phyloP scores from a whole-genome alignment of 1,284 basidiomycete genomes.

The Gomphus sp. region DNA sequence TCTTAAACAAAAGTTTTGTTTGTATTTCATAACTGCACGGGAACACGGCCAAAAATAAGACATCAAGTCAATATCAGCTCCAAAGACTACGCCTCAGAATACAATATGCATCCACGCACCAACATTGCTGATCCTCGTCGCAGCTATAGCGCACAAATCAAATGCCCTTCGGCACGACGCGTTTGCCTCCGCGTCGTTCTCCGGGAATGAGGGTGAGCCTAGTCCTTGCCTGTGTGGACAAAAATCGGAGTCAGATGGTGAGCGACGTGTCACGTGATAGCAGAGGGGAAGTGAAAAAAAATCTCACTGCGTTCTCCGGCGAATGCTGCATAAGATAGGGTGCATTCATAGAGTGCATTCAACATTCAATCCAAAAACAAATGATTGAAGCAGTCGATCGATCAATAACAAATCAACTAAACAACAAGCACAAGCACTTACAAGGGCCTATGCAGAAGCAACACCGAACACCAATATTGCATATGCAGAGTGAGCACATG shows the following conservation, averaged over 20 bases:
- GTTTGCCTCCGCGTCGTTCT: background rate
- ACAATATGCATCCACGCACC: slow-evolving; percentile 28
- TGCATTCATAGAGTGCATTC: background rate
- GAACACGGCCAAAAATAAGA: background rate
- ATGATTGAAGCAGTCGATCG: too few species aligned
- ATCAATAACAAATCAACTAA: too few species aligned
- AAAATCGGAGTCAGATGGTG: too few species aligned
- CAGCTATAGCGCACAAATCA: slow-evolving; percentile 62
- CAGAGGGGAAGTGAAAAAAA: background rate
- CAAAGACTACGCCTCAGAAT: background rate
- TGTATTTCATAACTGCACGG: slow-evolving; percentile 44
- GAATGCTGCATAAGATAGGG: background rate
- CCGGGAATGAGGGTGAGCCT: background rate
- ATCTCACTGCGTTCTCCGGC: slow-evolving; percentile 7
- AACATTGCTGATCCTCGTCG: slow-evolving; percentile 72
- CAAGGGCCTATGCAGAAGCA: slow-evolving; percentile 78
- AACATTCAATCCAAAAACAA: too few species aligned
- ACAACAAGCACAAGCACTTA: slow-evolving; percentile 28
- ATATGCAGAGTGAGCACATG: slow-evolving; percentile 73
- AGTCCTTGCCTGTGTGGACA: background rate
- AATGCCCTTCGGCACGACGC: slow-evolving; percentile 42
- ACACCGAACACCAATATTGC: slow-evolving; percentile 78
- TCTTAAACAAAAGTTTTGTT: slow-evolving; percentile 53
- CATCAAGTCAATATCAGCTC: background rate
- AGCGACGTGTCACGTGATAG: background rate